Conservation (phyloP, 805 yeast genomes). For the Saccharomyces mikatae region DNA sequence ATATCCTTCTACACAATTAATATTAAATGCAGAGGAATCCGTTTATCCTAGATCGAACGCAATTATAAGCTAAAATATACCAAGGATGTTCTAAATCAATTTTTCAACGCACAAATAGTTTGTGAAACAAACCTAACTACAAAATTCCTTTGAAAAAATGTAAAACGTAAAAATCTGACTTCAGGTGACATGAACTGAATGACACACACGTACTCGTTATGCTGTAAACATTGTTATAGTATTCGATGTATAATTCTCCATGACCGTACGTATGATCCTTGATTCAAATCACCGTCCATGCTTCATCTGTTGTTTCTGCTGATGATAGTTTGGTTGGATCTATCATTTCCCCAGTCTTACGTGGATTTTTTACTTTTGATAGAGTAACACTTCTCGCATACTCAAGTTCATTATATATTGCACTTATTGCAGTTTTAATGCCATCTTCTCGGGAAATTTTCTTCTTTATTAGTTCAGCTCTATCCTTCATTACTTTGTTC, state of each 20-base stretch:
- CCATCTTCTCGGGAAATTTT: constrained; percentile 71
- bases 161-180: too few species aligned
- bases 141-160: not conserved
- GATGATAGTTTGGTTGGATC: not conserved
- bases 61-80: too few species aligned
- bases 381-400: constrained; percentile 58
- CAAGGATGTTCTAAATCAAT: not conserved
- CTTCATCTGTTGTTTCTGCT: not conserved
- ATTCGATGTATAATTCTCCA: too few species aligned
- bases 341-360: constrained; percentile 1
- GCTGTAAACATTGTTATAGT: too few species aligned
- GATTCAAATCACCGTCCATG: constrained; percentile 1
- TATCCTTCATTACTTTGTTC: constrained; percentile 56
- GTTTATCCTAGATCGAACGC: not conserved
- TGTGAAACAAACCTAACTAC: not conserved
- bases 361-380: constrained; percentile 33
- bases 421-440: constrained; percentile 63
- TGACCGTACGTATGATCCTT: not conserved
- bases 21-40: not conserved
- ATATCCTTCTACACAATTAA: not conserved
- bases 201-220: not conserved
- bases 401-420: constrained; percentile 71
- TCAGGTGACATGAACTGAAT: too few species aligned
- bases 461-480: constrained; percentile 56
- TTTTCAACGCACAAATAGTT: not conserved